Base-by-base conservation (phyloP, 129 eudicot species). In the Escallonia rubra region DNA sequence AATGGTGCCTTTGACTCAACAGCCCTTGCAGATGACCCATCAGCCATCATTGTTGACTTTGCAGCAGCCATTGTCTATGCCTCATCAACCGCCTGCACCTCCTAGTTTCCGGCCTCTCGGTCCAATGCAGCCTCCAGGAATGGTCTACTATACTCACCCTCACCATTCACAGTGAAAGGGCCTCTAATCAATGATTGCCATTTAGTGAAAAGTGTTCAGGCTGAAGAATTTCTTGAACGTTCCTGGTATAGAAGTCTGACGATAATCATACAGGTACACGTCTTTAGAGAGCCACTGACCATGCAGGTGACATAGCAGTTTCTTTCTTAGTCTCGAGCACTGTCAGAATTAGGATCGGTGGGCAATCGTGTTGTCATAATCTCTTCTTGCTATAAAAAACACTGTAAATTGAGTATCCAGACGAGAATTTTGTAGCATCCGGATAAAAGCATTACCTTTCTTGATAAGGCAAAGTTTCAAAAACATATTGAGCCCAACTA, bases 71-170 rank as follows among this genome's bases (percentile, higher is more conserved):
- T 43, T 72, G 65, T 60, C 46, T 6, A 59, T 74, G 73, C 73
- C 79, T 14, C 88, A 80, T 59, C 95, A 82, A 76, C 80, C 86
- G 3, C 85, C 73, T 4, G 60, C 74, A 3, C 78, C 82, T 23
- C 84, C 90, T 53, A 72, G 85, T 75, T 87, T 78, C 71, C 81
- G 79, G 54, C 86, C 89, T n/a, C 66, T 75, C 5, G 65, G 78
- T 41, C 77, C 86, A 59, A 56, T 73, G 40, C 97, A 82, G 69
- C 79, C 83, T 1, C 76, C 93, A 15, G 93, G 96, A 55, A 87
- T 87, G 90, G 64, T 81, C 70, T 92, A 83, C 74, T 92, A 77
- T 70, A 57, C 82, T 41, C 86, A 79, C 52, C 90, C 96, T 47
- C 87, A 83, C 69, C 86, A 74, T 44, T 76, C 79, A 14, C 85